phyloP scores from a whole-genome alignment of 1,139 yeast species.

The Kodamaea fungicola region DNA sequence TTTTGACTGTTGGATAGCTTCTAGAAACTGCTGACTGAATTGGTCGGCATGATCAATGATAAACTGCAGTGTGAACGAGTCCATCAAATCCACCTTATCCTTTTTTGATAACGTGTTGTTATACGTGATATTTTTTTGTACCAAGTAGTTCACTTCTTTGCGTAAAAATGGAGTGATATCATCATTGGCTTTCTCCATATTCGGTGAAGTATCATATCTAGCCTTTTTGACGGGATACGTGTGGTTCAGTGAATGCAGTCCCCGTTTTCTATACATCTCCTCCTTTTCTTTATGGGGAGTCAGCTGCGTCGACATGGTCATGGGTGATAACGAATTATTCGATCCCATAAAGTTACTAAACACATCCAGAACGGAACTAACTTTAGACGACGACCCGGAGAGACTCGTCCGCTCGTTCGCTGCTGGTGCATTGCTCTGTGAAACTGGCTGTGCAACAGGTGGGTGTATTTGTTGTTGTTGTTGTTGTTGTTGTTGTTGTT shows the following conservation, averaged over 20 bases:
- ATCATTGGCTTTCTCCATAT: conserved; percentile 7
- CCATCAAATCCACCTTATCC: conserved; percentile 21
- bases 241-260: background rate
- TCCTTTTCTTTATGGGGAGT: conserved; percentile 7
- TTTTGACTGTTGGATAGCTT: conserved; percentile 10
- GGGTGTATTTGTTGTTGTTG: conserved; percentile 1
- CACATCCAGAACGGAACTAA: conserved; percentile 10
- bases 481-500: background rate
- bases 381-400: conserved; percentile 2
- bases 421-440: background rate
- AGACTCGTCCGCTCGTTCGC: background rate
- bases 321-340: conserved; percentile 8
- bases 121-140: conserved; percentile 15
- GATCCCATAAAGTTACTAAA: conserved; percentile 13
- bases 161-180: conserved; percentile 14
- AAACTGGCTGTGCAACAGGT: background rate
- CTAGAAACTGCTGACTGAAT: conserved; percentile 11
- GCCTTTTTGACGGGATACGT: background rate
- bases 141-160: conserved; percentile 16
- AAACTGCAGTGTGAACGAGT: conserved; percentile 23
- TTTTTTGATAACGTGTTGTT: conserved; percentile 14
- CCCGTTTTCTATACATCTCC: conserved; percentile 4
- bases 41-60: conserved; percentile 20
- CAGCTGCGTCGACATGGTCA: conserved; percentile 6
- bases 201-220: background rate